phyloP scores from a whole-genome alignment of 2,329 filamentous ascomycete species.

The Apiospora kogelbergensis region DNA sequence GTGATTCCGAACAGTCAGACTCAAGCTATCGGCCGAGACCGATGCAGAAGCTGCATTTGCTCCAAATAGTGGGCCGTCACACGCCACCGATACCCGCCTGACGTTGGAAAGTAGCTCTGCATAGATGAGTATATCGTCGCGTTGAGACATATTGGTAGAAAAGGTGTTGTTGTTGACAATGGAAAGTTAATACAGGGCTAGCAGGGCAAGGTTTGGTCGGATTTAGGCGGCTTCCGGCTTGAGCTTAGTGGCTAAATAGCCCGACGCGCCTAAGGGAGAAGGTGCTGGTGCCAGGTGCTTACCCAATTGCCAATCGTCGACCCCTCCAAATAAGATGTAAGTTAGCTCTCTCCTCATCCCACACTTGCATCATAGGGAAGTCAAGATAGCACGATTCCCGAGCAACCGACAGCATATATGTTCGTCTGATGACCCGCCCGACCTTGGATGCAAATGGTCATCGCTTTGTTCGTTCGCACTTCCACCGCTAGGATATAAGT shows the following conservation, averaged over 20 bases:
- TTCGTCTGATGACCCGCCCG: neutral
- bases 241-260: neutral
- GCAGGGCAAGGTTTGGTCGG: neutral
- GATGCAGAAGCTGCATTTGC: conserved; percentile 42
- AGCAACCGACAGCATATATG: neutral
- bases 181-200: neutral
- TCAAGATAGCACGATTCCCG: neutral
- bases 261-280: too few relatives aligned
- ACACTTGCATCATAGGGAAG: neutral
- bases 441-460: neutral
- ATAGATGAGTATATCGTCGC: conserved; percentile 45
- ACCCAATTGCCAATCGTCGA: neutral
- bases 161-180: neutral
- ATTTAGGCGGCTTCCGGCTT: conserved; percentile 5
- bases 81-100: conserved; percentile 60
- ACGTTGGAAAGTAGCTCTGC: conserved; percentile 67
- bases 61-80: conserved; percentile 45
- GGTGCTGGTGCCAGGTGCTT: neutral
- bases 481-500: neutral
- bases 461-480: neutral
- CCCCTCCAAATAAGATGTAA: conserved; percentile 2
- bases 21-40: conserved; percentile 44
- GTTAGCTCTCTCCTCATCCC: neutral
- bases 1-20: conserved; percentile 49
- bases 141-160: conserved; percentile 5